A percentile compares a stretch with the other conserved stretches of the same genome.
Conservation (phyloP, 2,329 filamentous ascomycete genomes). For the Monilinia aucupariae region DNA sequence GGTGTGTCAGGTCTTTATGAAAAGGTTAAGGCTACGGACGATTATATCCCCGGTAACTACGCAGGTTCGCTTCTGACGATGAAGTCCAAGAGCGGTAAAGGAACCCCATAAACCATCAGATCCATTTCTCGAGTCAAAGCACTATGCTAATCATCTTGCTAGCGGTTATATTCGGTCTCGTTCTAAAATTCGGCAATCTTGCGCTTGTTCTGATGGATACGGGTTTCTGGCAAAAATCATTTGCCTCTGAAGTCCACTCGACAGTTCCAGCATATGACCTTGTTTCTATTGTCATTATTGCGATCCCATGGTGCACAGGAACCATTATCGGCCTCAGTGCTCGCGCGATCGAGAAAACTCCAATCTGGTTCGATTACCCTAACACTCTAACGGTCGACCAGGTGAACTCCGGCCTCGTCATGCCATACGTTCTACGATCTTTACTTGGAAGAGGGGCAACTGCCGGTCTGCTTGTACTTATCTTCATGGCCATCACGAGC, state of each 20-base stretch:
- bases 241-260: conserved; percentile 43
- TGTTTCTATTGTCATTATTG: conserved; percentile 44
- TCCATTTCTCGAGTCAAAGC: not conserved
- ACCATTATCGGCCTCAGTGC: conserved; percentile 44
- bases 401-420: conserved; percentile 28
- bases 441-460: conserved; percentile 32
- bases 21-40: conserved; percentile 41
- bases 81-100: conserved; percentile 38
- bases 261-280: conserved; percentile 41
- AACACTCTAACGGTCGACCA: conserved; percentile 26
- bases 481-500: conserved; percentile 49
- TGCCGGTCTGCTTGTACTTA: conserved; percentile 41
- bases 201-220: conserved; percentile 42
- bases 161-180: conserved; percentile 41
- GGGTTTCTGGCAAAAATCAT: conserved; percentile 49
- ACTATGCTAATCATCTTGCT: not conserved
- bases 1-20: conserved; percentile 43
- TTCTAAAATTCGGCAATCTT: conserved; percentile 43
- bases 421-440: conserved; percentile 33
- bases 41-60: conserved; percentile 43
- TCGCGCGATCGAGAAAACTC: conserved; percentile 40
- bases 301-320: conserved; percentile 43
- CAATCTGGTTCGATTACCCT: conserved; percentile 39
- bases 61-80: conserved; percentile 44
- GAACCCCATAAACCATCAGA: not conserved